Percentiles rank a stretch among this genome's conserved stretches.
Evolutionary conservation across 2,329 filamentous ascomycete species (phyloP).

Genomic region (Apiospora pterosperma): DNA sequence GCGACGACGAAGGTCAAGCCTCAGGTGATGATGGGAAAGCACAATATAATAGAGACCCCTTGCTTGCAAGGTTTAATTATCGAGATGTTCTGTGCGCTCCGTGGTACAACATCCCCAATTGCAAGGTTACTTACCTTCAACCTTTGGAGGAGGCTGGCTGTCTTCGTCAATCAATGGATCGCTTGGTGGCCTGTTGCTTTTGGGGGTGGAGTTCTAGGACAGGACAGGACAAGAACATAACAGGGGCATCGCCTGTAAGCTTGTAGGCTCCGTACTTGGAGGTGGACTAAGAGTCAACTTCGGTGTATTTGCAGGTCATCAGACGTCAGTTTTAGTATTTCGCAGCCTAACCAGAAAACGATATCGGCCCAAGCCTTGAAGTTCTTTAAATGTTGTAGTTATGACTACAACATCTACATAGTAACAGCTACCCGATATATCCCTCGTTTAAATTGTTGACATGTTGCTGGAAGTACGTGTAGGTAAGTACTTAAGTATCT

Average conservation of each 20-base stretch:
- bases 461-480: not conserved
- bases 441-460: not conserved
- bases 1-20: not conserved
- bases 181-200: not conserved
- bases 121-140: not conserved
- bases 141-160: not conserved
- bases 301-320: not conserved
- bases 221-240: not conserved
- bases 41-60: not conserved
- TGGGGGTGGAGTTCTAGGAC: not conserved
- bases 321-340: not conserved
- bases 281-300: not conserved
- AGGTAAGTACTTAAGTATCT: not conserved
- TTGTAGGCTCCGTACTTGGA: not conserved
- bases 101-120: not conserved
- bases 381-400: not conserved
- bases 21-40: not conserved
- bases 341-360: not conserved
- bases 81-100: not conserved
- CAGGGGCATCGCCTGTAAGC: not conserved
- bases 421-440: not conserved
- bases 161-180: not conserved
- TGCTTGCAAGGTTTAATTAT: conserved; percentile 1
- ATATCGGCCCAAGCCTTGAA: not conserved
- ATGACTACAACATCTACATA: no score